These are phyloP conservation scores for Saturnispora ahearnii DNA, from an alignment of 805 yeast species.

Conservation along the genomic window DNA sequence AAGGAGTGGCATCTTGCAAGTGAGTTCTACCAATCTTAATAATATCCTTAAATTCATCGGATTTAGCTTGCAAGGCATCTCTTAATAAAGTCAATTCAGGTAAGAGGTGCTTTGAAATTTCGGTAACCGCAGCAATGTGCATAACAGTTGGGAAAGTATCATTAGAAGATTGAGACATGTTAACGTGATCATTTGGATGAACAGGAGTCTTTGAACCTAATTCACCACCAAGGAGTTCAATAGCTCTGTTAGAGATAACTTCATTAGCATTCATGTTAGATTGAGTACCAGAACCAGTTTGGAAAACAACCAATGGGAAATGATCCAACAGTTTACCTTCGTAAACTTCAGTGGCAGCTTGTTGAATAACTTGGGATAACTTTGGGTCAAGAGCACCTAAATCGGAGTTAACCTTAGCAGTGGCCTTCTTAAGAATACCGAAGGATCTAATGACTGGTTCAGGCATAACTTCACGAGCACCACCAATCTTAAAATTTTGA, in stretches of 20 bases:
- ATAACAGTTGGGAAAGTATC: slow-evolving; percentile 99
- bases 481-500: slow-evolving; percentile 94
- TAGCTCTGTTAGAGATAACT: slow-evolving; percentile 97
- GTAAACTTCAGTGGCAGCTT: slow-evolving; percentile 92
- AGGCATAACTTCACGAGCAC: slow-evolving; percentile 83
- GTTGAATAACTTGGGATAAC: slow-evolving; percentile 73
- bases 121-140: slow-evolving; percentile 98
- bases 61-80: slow-evolving; percentile 66
- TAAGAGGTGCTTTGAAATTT: slow-evolving; percentile 62
- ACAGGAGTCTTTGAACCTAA: slow-evolving; percentile 90
- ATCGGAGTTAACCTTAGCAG: slow-evolving; percentile 81
- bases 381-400: slow-evolving; percentile 80
- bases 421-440: slow-evolving; percentile 88
- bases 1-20: slow-evolving; percentile 96
- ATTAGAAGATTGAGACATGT: slow-evolving; percentile 97
- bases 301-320: slow-evolving; percentile 97
- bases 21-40: slow-evolving; percentile 99
- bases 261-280: slow-evolving; percentile 99
- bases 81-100: slow-evolving; percentile 76
- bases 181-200: slow-evolving; percentile 97
- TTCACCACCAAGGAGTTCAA: slow-evolving; percentile 87
- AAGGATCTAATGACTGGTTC: slow-evolving; percentile 85
- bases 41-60: slow-evolving; percentile 78
- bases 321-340: slow-evolving; percentile 88
- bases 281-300: slow-evolving; percentile 98